Conservation (phyloP, 352 stramenopile species). For the Globisporangium nunn region DNA sequence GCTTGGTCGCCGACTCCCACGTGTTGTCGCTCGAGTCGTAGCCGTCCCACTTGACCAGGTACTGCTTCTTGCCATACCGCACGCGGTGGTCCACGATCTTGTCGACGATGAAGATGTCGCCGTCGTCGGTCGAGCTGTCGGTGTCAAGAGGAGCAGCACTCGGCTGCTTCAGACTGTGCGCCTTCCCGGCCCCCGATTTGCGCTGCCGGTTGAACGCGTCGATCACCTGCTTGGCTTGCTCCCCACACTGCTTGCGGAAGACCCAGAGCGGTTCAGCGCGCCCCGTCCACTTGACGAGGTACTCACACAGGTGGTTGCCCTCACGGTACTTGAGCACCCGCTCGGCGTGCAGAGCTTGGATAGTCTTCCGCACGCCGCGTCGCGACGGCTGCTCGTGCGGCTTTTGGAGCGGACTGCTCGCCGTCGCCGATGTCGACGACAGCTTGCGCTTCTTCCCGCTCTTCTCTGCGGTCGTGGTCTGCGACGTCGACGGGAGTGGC, state of each 20-base stretch:
- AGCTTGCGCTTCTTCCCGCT: conserved; percentile 9
- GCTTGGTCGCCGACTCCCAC: conserved; percentile 44
- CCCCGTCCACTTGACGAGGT: conserved; percentile 27
- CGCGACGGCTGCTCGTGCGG: not conserved
- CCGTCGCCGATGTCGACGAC: not conserved
- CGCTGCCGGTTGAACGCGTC: conserved; percentile 17
- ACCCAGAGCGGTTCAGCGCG: conserved; percentile 25
- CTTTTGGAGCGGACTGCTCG: not conserved
- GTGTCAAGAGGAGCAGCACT: not conserved
- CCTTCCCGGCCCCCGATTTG: not conserved
- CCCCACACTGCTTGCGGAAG: conserved; percentile 18
- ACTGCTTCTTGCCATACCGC: conserved; percentile 36
- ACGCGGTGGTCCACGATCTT: conserved; percentile 49
- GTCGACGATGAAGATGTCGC: conserved; percentile 44
- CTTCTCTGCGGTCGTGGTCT: not conserved
- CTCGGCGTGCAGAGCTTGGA: conserved; percentile 17
- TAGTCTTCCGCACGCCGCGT: not conserved
- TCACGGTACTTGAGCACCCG: conserved; percentile 23
- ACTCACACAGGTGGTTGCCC: conserved; percentile 19
- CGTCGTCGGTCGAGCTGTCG: not conserved
- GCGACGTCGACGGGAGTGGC: not conserved
- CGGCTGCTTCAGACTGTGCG: conserved; percentile 4
- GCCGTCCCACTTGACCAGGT: conserved; percentile 60
- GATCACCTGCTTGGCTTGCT: conserved; percentile 26
- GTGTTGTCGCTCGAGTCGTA: conserved; percentile 62